Evolutionary conservation across 2,329 filamentous ascomycete species (phyloP).

Genomic region (Aspergillus sp.): DNA sequence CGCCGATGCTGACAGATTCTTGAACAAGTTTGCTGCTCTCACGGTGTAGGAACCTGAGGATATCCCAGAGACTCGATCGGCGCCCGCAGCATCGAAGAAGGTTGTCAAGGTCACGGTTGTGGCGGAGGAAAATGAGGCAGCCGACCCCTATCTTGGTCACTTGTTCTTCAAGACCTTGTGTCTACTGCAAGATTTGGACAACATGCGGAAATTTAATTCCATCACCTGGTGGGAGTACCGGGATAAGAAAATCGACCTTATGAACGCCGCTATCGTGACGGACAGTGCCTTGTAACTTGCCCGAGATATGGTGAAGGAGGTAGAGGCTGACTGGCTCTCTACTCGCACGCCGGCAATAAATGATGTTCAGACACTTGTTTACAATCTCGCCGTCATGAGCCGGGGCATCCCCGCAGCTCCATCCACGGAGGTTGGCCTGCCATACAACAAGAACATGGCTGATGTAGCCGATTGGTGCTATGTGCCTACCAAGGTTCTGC

Average conservation of each 20-base stretch:
- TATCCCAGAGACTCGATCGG: conserved; percentile 13
- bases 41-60: conserved; percentile 29
- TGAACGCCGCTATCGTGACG: conserved; percentile 35
- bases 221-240: conserved; percentile 35
- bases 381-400: conserved; percentile 8
- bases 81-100: conserved; percentile 16
- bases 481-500: conserved; percentile 21
- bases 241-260: conserved; percentile 31
- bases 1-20: conserved; percentile 14
- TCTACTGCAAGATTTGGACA: conserved; percentile 33
- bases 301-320: conserved; percentile 23
- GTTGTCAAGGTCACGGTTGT: conserved; percentile 23
- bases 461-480: conserved; percentile 29
- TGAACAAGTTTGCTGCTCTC: conserved; percentile 32
- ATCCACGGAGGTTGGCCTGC: conserved; percentile 27
- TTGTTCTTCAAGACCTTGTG: conserved; percentile 30
- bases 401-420: conserved; percentile 16
- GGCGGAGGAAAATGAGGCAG: conserved; percentile 18
- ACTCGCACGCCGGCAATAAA: conserved; percentile 2
- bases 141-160: conserved; percentile 17
- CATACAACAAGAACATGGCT: conserved; percentile 31
- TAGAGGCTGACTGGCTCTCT: conserved; percentile 20
- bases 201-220: conserved; percentile 30
- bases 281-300: conserved; percentile 33
- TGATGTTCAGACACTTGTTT: conserved; percentile 13